These are phyloP conservation scores for Termitomyces sp. DNA, from an alignment of 768 basidiomycete species.

Conservation along the genomic window DNA sequence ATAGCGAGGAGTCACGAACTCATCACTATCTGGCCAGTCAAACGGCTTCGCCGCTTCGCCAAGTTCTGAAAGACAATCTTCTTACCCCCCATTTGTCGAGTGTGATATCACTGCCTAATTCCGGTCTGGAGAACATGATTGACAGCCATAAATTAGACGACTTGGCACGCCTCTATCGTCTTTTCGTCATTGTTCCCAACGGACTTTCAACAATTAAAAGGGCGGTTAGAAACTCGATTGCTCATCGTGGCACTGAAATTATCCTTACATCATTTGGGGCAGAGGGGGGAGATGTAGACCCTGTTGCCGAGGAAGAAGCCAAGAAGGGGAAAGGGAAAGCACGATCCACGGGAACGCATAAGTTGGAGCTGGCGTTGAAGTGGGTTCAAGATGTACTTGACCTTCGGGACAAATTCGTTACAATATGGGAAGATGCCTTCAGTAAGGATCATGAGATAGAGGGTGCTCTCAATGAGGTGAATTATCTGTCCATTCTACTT, in stretches of 20 bases:
- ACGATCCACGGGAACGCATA: conserved; percentile 37
- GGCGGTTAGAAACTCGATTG: conserved; percentile 67
- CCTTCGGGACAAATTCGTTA: conserved; percentile 89
- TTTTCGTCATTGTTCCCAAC: conserved; percentile 61
- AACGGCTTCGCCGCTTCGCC: conserved; percentile 62
- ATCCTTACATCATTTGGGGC: conserved; percentile 54
- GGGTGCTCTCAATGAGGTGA: conserved; percentile 79
- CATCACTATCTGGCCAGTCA: conserved; percentile 81
- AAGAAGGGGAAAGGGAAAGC: conserved; percentile 46
- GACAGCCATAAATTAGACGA: conserved; percentile 75
- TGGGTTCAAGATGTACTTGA: conserved; percentile 94
- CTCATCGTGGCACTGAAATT: conserved; percentile 70
- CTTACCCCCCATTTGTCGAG: conserved; percentile 71
- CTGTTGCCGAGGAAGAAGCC: conserved; percentile 30
- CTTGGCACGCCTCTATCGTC: conserved; percentile 70
- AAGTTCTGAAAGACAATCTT: conserved; percentile 74
- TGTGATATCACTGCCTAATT: conserved; percentile 73
- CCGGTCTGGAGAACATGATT: conserved; percentile 85
- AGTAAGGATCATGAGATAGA: conserved; percentile 71
- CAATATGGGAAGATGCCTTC: conserved; percentile 67
- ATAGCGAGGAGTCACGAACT: conserved; percentile 78
- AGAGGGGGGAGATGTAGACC: conserved; percentile 30
- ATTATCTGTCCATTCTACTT: conserved; percentile 8
- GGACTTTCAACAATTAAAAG: conserved; percentile 64
- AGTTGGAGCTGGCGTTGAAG: conserved; percentile 62